Conservation (phyloP, 768 basidiomycete species). For the Russula sp. region DNA sequence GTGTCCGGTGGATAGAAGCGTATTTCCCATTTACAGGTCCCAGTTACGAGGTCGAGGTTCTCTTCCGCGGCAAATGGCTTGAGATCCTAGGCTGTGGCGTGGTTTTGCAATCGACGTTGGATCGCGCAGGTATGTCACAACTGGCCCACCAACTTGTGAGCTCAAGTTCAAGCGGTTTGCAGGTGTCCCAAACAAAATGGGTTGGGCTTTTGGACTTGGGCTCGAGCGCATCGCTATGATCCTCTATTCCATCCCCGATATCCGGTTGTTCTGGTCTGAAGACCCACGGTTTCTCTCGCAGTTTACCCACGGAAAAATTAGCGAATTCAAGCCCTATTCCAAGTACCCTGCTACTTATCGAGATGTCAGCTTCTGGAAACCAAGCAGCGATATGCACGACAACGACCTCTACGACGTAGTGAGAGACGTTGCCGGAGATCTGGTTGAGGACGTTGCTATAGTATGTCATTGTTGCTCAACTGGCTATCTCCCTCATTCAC, state of each 20-base stretch:
- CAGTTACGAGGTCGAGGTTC: slow-evolving; percentile 97
- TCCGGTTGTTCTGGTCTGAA: slow-evolving; percentile 94
- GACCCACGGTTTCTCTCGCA: slow-evolving; percentile 87
- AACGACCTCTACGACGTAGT: slow-evolving; percentile 98
- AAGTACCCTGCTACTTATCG: slow-evolving; percentile 92
- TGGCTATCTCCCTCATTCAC: slow-evolving; percentile 13
- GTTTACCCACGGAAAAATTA: slow-evolving; percentile 73
- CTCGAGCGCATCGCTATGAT: slow-evolving; percentile 98
- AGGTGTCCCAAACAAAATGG: slow-evolving; percentile 81
- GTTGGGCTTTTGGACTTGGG: slow-evolving; percentile 98
- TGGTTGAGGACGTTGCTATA: slow-evolving; percentile 86
- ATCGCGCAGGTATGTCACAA: slow-evolving; percentile 69
- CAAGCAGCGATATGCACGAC: slow-evolving; percentile 65
- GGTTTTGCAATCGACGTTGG: slow-evolving; percentile 81
- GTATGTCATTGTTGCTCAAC: slow-evolving; percentile 43
- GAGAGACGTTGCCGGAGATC: slow-evolving; percentile 85
- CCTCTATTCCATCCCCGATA: slow-evolving; percentile 94
- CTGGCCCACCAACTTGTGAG: background rate
- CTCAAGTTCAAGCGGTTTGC: slow-evolving; percentile 9
- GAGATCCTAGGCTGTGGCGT: slow-evolving; percentile 96
- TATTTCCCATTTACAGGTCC: slow-evolving; percentile 98
- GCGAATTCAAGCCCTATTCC: slow-evolving; percentile 85
- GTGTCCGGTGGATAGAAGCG: slow-evolving; percentile 95
- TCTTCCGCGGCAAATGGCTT: slow-evolving; percentile 94
- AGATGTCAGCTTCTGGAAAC: slow-evolving; percentile 93